Evolutionary conservation across 805 yeast species (phyloP).

Genomic region (Pichia rugopelliculosa): DNA sequence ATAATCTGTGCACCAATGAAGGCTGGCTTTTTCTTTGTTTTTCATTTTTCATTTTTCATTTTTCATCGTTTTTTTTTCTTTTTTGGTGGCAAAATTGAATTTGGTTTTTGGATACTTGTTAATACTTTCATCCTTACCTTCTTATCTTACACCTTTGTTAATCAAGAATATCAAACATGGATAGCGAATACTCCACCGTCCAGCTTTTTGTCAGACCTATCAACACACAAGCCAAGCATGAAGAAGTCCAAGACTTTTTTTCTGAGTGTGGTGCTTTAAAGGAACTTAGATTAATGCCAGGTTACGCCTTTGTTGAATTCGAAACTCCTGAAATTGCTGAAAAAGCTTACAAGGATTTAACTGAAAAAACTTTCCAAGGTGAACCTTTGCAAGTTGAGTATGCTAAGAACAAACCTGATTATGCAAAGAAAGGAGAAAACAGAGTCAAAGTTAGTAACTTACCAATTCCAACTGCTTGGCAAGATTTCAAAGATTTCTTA

Average conservation of each 20-base stretch:
- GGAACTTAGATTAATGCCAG: constrained; percentile 67
- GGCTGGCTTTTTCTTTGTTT: too few relatives aligned
- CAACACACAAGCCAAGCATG: constrained; percentile 29
- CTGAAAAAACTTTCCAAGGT: constrained; percentile 42
- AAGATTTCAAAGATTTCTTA: constrained; percentile 83
- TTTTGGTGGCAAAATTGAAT: background rate
- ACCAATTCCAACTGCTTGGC: constrained; percentile 79
- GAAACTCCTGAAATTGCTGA: constrained; percentile 52
- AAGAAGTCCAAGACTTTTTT: constrained; percentile 65
- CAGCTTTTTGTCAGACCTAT: constrained; percentile 34
- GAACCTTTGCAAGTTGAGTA: constrained; percentile 44
- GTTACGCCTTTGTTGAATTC: constrained; percentile 86
- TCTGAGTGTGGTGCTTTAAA: constrained; percentile 57
- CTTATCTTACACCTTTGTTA: background rate
- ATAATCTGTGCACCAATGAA: too few relatives aligned
- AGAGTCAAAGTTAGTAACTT: constrained; percentile 63
- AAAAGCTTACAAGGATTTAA: constrained; percentile 41
- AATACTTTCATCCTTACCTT: background rate
- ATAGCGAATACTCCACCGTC: constrained; percentile 27
- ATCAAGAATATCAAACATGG: constrained; percentile 1
- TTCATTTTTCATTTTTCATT: background rate
- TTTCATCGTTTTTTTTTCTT: too few relatives aligned
- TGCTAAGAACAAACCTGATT: constrained; percentile 44
- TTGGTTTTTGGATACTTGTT: background rate
- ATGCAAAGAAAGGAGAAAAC: constrained; percentile 62